Percentiles rank a stretch among this genome's conserved stretches.
These are phyloP conservation scores for Schwanniomyces occidentalis DNA, from an alignment of 805 yeast genomes.

Conservation along the genomic window DNA sequence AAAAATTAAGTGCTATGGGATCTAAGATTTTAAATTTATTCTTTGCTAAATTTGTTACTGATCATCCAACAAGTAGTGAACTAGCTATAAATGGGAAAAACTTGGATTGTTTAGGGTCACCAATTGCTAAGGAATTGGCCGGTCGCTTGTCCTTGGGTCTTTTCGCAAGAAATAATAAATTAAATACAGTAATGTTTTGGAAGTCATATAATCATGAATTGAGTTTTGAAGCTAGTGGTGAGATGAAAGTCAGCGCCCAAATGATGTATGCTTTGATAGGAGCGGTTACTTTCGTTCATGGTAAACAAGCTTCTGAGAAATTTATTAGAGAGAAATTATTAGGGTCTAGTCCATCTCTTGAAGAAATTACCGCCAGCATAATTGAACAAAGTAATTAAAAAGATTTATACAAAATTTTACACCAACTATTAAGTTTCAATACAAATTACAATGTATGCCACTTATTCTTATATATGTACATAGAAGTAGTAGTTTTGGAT, in stretches of 20 bases:
- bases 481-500: too few relatives aligned
- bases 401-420: too few relatives aligned
- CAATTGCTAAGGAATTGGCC: constrained; percentile 49
- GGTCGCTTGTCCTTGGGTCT: constrained; percentile 52
- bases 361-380: constrained; percentile 33
- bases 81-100: constrained; percentile 47
- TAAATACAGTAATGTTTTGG: constrained; percentile 65
- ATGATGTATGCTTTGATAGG: constrained; percentile 66
- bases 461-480: too few relatives aligned
- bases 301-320: constrained; percentile 55
- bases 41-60: constrained; percentile 45
- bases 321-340: constrained; percentile 58
- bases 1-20: constrained; percentile 75
- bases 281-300: constrained; percentile 63
- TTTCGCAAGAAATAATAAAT: constrained; percentile 48
- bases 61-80: constrained; percentile 23
- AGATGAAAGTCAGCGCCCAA: constrained; percentile 53
- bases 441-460: too few relatives aligned
- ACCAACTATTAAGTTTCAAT: too few relatives aligned
- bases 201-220: constrained; percentile 53
- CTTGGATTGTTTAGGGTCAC: constrained; percentile 62
- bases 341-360: constrained; percentile 25
- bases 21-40: constrained; percentile 55
- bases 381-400: constrained; percentile 28
- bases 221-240: constrained; percentile 52